These are phyloP conservation scores for Myrica gale DNA, from an alignment of 306 rosid genomes.

Conservation along the genomic window DNA sequence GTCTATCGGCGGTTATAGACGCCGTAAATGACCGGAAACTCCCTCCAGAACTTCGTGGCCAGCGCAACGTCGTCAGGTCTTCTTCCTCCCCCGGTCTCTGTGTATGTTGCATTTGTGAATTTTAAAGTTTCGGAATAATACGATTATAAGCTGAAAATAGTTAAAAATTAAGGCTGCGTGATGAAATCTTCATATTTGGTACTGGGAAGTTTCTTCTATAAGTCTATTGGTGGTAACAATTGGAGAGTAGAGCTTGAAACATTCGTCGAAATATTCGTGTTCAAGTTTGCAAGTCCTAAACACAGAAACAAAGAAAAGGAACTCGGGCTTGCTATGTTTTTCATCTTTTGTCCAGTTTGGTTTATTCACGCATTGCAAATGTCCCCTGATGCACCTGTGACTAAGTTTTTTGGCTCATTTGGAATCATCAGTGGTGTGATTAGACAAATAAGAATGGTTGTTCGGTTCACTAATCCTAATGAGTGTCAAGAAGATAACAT, in stretches of 20 bases:
- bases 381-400: background rate
- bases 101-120: background rate
- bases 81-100: background rate
- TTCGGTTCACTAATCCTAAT: too few species aligned
- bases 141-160: background rate
- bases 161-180: background rate
- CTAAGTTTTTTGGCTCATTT: background rate
- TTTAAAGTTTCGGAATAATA: background rate
- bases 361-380: background rate
- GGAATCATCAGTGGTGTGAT: too few species aligned
- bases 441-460: too few species aligned
- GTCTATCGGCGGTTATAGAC: constrained; percentile 69
- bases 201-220: background rate
- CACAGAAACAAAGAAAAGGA: background rate
- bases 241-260: background rate
- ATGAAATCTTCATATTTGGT: background rate
- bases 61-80: constrained; percentile 72
- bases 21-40: constrained; percentile 75
- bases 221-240: background rate
- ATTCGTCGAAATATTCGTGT: background rate
- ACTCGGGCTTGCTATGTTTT: background rate
- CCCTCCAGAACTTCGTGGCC: constrained; percentile 88
- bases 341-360: background rate
- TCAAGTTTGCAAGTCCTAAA: too few species aligned
- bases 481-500: too few species aligned